Conservation (phyloP, 1,284 basidiomycete genomes). For the Afroboletus lepidellus region DNA sequence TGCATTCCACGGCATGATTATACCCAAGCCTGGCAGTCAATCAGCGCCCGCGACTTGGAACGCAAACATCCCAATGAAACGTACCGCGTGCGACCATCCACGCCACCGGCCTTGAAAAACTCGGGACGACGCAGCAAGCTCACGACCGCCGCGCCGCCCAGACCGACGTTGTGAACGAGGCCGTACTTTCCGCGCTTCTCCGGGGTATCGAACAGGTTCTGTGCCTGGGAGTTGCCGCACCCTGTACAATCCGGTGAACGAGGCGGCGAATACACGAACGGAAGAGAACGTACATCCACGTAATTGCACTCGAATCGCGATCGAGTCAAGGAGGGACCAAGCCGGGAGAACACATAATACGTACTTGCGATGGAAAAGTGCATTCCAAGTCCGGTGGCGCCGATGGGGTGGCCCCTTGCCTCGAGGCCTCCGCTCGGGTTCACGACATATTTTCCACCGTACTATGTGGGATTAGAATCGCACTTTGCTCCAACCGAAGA, state of each 20-base stretch:
- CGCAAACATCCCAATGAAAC: no score
- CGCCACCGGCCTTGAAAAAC: slow-evolving; percentile 59
- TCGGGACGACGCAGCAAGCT: slow-evolving; percentile 70
- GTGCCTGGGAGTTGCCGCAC: slow-evolving; percentile 78
- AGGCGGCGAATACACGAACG: background rate
- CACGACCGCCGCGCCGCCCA: slow-evolving; percentile 74
- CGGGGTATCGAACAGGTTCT: slow-evolving; percentile 59
- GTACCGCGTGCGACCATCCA: slow-evolving; percentile 63
- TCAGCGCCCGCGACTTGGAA: no score
- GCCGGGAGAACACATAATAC: slow-evolving; percentile 24
- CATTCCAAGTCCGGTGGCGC: slow-evolving; percentile 84
- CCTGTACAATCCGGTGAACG: slow-evolving; percentile 36
- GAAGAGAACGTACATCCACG: slow-evolving; percentile 50
- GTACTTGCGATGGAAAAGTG: slow-evolving; percentile 80
- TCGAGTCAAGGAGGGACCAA: slow-evolving; percentile 24
- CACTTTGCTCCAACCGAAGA: background rate
- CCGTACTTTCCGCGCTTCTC: slow-evolving; percentile 71
- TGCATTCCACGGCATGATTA: no score
- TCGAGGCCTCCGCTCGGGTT: slow-evolving; percentile 85
- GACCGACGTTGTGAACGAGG: slow-evolving; percentile 78
- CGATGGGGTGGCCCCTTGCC: slow-evolving; percentile 81
- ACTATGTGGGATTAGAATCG: slow-evolving; percentile 37
- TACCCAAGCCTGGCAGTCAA: slow-evolving; percentile 60
- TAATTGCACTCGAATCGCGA: slow-evolving; percentile 59
- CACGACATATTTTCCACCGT: slow-evolving; percentile 83